Base-by-base conservation (phyloP, 2,329 filamentous ascomycete genomes). In the Beauveria sp. region DNA sequence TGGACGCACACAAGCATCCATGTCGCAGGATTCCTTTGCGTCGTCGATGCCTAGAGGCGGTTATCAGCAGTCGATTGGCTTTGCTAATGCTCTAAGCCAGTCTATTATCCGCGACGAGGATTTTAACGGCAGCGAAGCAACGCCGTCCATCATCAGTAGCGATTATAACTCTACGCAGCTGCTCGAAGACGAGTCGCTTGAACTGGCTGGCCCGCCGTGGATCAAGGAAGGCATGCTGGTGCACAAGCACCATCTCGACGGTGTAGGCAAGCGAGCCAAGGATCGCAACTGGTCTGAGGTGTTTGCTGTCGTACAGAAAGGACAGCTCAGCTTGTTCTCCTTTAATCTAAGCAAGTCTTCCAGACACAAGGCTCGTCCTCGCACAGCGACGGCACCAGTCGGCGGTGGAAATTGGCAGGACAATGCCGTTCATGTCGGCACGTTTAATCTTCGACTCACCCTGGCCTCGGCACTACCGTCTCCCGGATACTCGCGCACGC, bases 321-420 rank as follows among this genome's bases (percentile, higher is more conserved):
- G 95, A 14, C 93, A 90, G 72, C 86, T 99, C 80, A 93, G 91
- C 60, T 79, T 99, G 8, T 99, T 99, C 76, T 96, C 92, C 0
- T 99, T 99, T 76, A 88, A 87, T 52, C 83, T 86, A n/a, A 87
- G 86, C 65, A 95, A 95, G 72, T 90, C 89, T 1, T 78, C 87
- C 67, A 83, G 87, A 40, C 83, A 86, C 67, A 92, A 91, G 73
- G 80, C 76, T 65, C 86, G 84, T 65, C 79, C 74, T 9, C 79
- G 82, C 57, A 74, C 76, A 43, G 77, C 79, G 80, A 63, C 79
- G 79, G 64, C 58, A 80, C 79, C 62, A 82, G 83, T 10, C 2
- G 95, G 95, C 66, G 95, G 95, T 64, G 95, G 95, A 26, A 98
- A 99, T 73, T 99, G 95, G 95, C 93, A 93, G 73, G 93, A 97